Evolutionary conservation across 768 basidiomycete genomes (phyloP).

Genomic region (Kwoniella botswanensis): DNA sequence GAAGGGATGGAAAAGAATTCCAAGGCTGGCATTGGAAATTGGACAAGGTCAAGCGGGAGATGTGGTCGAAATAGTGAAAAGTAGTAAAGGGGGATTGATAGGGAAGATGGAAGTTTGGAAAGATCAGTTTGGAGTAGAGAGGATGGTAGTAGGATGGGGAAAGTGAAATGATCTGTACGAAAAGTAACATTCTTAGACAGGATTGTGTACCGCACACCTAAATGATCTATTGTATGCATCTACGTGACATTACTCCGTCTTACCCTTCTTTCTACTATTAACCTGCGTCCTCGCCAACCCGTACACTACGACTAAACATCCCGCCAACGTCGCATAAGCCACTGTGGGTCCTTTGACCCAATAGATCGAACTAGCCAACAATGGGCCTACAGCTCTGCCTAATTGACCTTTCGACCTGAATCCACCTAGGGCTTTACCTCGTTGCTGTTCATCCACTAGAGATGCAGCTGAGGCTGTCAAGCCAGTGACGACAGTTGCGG

Average conservation of each 20-base stretch:
- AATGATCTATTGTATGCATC: slow-evolving; percentile 6
- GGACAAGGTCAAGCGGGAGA: slow-evolving; percentile 72
- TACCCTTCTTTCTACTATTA: background rate
- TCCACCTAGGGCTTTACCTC: slow-evolving; percentile 79
- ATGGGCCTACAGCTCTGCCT: slow-evolving; percentile 87
- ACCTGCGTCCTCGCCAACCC: slow-evolving; percentile 6
- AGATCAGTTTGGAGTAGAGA: slow-evolving; percentile 77
- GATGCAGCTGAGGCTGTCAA: slow-evolving; percentile 88
- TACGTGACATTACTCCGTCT: background rate
- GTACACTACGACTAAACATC: slow-evolving; percentile 34
- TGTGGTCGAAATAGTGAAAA: slow-evolving; percentile 67
- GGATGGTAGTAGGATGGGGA: slow-evolving; percentile 64
- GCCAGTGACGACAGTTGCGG: slow-evolving; percentile 91
- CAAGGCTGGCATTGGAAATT: slow-evolving; percentile 74
- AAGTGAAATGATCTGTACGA: background rate
- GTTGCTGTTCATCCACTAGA: slow-evolving; percentile 83
- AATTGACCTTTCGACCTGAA: slow-evolving; percentile 89
- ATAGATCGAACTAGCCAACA: slow-evolving; percentile 68
- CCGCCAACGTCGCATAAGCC: slow-evolving; percentile 47
- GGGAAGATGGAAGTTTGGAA: slow-evolving; percentile 70
- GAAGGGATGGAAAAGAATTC: slow-evolving; percentile 23
- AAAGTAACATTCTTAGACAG: background rate
- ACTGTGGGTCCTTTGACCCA: slow-evolving; percentile 55
- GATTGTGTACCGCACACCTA: background rate
- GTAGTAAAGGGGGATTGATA: slow-evolving; percentile 54